Base-by-base conservation (phyloP, 2,329 filamentous ascomycete species). In the Trichoderma sp. region DNA sequence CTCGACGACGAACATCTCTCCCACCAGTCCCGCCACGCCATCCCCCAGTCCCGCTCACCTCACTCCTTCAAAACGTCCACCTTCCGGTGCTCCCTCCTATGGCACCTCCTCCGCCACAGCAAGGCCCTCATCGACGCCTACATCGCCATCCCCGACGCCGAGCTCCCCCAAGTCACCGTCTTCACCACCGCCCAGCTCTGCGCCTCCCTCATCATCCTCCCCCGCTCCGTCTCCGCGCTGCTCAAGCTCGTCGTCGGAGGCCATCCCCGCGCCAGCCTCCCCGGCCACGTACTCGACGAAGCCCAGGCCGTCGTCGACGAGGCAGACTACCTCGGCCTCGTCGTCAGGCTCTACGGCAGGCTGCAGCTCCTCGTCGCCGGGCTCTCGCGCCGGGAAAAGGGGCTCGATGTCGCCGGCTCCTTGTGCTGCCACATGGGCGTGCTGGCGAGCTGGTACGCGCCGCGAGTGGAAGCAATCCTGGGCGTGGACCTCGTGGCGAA, bases 171-270 rank as follows among this genome's bases (percentile, higher is more conserved):
- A 5, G 19, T 61, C 48, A 48, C 54, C 15, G 22, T 67, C 48
- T 61, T 69, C 35, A 69, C 63, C 5, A 29, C 63, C 8, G 56
- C 64, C 29, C 64, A 63, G 35, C 48, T 69, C n/a, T 69, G 67
- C 50, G 37, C 64, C 29, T 39, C 37, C 0, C 45, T 67, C 12
- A 48, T 66, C 1, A 39, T 32, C 9, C 39, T 69, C 10, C 67
- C 64, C 4, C 59, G 66, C 13, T 39, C 67, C 10, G 67, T 63
- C 8, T 69, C 67, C 1, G 50, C 39, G 1, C 64, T 69, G 5
- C 37, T 69, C 4, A 69, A 69, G 19, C 50, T 56, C 50, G 42
- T 57, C 9, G 50, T 32, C 10, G 13, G 34, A 13, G 37, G 52
- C 1, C 10, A 6, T 29, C 2, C 48, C 7, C 22, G 22, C 8